Evolutionary conservation across 2,329 filamentous ascomycete species (phyloP).

Genomic region (Alternaria sp.): DNA sequence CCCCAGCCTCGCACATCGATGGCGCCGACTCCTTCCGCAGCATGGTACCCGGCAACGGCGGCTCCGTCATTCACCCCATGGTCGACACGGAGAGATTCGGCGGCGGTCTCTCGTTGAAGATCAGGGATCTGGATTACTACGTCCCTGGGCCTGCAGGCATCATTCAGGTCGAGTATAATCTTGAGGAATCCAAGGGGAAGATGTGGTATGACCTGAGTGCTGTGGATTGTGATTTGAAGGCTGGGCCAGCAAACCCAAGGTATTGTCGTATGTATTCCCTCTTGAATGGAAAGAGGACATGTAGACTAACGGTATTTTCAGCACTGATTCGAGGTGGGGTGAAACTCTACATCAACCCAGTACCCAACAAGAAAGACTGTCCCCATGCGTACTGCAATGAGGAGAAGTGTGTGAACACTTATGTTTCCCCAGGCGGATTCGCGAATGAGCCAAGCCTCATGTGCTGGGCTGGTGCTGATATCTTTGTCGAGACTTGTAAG

Average conservation of each 20-base stretch:
- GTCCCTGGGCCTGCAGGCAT: conserved; percentile 23
- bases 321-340: conserved; percentile 28
- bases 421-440: conserved; percentile 20
- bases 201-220: conserved; percentile 33
- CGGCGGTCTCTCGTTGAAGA: conserved; percentile 28
- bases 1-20: not conserved
- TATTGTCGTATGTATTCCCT: conserved; percentile 21
- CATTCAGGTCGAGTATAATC: conserved; percentile 31
- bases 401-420: conserved; percentile 17
- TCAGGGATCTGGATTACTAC: conserved; percentile 29
- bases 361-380: not conserved
- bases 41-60: conserved; percentile 13
- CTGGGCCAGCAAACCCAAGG: conserved; percentile 9
- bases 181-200: conserved; percentile 6
- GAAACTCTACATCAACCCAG: conserved; percentile 12
- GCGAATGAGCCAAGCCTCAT: conserved; percentile 23
- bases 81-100: conserved; percentile 2
- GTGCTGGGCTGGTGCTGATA: conserved; percentile 24
- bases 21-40: conserved; percentile 13
- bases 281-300: not conserved
- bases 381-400: conserved; percentile 15
- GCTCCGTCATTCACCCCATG: conserved; percentile 18
- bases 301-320: not conserved
- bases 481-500: conserved; percentile 27
- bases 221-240: conserved; percentile 21